Base-by-base conservation (phyloP, 2,329 filamentous ascomycete species). In the Arthrocladium fulminans region DNA sequence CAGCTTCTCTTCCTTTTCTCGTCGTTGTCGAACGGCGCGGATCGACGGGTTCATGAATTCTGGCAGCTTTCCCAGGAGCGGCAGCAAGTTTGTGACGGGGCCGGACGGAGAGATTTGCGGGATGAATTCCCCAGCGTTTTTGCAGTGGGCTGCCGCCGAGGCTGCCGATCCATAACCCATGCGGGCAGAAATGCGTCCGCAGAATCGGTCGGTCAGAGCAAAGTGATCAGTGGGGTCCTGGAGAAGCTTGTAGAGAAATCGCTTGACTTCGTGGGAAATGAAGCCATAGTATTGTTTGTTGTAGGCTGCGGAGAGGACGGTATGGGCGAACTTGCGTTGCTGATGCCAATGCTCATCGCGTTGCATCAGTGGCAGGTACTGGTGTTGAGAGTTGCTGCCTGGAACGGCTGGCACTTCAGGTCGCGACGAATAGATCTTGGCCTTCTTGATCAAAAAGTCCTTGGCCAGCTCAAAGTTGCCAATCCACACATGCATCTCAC, bases 1-100 rank as follows among this genome's bases (percentile, higher is more conserved):
- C n/a, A 60, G 52, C 47, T 57, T 57, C 40, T 60, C 57, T 47
- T 59, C 56, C 50, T 60, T 60, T 45, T 60, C 56, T 46, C 56
- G 54, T 51, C 56, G 53, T 37, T 58, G 51, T 47, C 56, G 56
- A 3, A 58, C 56, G 13, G 48, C 48, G 34, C 38, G 44, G 22
- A 57, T 58, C 2, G 55, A 59, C 3, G 56, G 52, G 46, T 59
- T 57, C n/a, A 60, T 40, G 52, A 55, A 59, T 37, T 59, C 56
- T 3, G 57, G 57, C 20, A 60, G 54, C 24, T 52, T 50, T 38
- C 56, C 52, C 20, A 58, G 51, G 50, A 58, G 53, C 25, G 57
- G 55, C 46, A 60, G 7, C 3, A 58, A 49, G 40, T 60, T 60
- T 49, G 56, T 58, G 40, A 58, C 53, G 1, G 57, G 51, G 19